phyloP scores from a whole-genome alignment of 2,329 filamentous ascomycete genomes.

The Penicillium sp. region DNA sequence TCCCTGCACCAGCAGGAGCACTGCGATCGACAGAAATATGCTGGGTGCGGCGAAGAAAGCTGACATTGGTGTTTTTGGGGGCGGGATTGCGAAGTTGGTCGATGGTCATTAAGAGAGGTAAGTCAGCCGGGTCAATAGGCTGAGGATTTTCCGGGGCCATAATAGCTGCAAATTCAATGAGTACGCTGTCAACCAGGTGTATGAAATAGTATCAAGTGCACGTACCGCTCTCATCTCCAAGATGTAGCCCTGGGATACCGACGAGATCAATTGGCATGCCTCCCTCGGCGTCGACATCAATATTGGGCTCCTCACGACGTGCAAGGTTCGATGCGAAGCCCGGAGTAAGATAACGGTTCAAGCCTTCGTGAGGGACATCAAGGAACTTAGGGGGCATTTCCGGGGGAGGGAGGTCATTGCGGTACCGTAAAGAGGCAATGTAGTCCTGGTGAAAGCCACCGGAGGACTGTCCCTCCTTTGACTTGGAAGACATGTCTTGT shows the following conservation, averaged over 20 bases:
- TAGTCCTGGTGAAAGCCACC: constrained; percentile 78
- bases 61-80: constrained; percentile 69
- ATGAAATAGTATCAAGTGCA: constrained; percentile 11
- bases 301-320: constrained; percentile 87
- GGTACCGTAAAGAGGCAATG: constrained; percentile 90
- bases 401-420: constrained; percentile 89
- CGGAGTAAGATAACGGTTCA: constrained; percentile 84
- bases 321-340: constrained; percentile 84
- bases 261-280: constrained; percentile 96
- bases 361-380: constrained; percentile 89
- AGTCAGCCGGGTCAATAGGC: constrained; percentile 73
- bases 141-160: constrained; percentile 68
- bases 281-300: constrained; percentile 94
- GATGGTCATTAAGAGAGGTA: constrained; percentile 73
- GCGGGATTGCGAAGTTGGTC: constrained; percentile 80
- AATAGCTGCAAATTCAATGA: constrained; percentile 56
- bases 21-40: constrained; percentile 59
- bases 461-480: constrained; percentile 36
- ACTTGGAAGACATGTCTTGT: constrained; percentile 34
- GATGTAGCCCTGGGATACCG: constrained; percentile 88
- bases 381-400: constrained; percentile 93
- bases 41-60: constrained; percentile 91
- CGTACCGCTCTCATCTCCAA: constrained; percentile 88
- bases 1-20: constrained; percentile 30
- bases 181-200: too few relatives aligned